Conservation (phyloP, 208 protist genomes). For the Leishmania amazonensis region DNA sequence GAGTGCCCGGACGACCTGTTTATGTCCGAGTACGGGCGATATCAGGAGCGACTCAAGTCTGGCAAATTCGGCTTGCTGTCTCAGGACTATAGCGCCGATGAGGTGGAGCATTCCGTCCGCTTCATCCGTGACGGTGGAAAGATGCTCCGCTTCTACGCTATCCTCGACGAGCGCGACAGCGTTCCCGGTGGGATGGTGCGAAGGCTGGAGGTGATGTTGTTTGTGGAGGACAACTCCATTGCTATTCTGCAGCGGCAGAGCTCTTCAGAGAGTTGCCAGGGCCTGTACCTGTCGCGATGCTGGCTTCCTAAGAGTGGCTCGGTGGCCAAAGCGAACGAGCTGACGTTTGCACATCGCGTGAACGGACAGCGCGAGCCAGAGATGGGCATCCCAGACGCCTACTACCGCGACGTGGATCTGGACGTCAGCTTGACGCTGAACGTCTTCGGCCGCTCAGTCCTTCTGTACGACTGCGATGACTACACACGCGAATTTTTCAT, state of each 20-base stretch:
- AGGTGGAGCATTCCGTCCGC: constrained; percentile 66
- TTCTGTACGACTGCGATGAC: constrained; percentile 95
- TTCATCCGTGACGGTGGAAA: constrained; percentile 95
- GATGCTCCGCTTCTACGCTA: constrained; percentile 95
- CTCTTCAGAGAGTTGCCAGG: constrained; percentile 89
- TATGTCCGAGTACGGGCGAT: constrained; percentile 56
- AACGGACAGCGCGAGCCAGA: constrained; percentile 83
- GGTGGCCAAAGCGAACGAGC: constrained; percentile 69
- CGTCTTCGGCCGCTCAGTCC: constrained; percentile 77
- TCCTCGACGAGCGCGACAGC: constrained; percentile 75
- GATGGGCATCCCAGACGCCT: constrained; percentile 60
- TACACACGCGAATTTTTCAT: constrained; percentile 92
- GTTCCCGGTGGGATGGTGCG: constrained; percentile 73
- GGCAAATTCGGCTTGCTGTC: constrained; percentile 69
- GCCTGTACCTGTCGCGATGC: constrained; percentile 84
- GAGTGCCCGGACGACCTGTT: constrained; percentile 75
- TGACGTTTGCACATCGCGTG: constrained; percentile 84
- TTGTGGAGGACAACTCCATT: constrained; percentile 95
- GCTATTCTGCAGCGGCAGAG: constrained; percentile 92
- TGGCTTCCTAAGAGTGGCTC: constrained; percentile 84
- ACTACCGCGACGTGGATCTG: constrained; percentile 88
- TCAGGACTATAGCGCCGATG: constrained; percentile 63
- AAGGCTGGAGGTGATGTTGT: constrained; percentile 94
- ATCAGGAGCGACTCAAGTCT: constrained; percentile 53
- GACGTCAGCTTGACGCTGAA: constrained; percentile 80